A percentile compares a stretch with the other conserved stretches of the same genome.
These are phyloP conservation scores for Xylaria curta DNA, from an alignment of 495 filamentous ascomycete species.

Conservation along the genomic window DNA sequence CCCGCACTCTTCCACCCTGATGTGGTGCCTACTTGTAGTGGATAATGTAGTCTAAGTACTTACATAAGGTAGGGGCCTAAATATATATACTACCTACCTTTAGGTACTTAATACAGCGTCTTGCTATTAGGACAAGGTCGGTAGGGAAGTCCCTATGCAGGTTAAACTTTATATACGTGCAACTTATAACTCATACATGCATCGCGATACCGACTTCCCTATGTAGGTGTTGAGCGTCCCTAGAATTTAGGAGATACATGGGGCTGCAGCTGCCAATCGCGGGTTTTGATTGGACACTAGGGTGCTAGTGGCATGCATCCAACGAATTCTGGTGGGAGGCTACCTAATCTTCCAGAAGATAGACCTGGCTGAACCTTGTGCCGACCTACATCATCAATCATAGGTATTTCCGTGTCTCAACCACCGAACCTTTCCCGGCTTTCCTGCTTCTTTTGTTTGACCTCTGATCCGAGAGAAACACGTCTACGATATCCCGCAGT, in stretches of 20 bases:
- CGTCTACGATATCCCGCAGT: not conserved
- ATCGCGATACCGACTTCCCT: not conserved
- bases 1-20: not conserved
- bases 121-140: not conserved
- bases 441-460: not conserved
- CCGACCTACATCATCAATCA: conserved; percentile 6
- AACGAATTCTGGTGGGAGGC: not conserved
- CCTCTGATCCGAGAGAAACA: not conserved
- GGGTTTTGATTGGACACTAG: not conserved
- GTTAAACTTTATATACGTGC: not conserved
- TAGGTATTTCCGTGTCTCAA: not conserved
- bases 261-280: conserved; percentile 18
- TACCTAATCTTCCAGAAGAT: not conserved
- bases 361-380: not conserved
- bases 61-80: no score
- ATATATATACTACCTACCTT: no score
- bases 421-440: not conserved
- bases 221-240: not conserved
- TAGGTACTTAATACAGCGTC: no score
- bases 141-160: not conserved
- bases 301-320: not conserved
- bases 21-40: not conserved
- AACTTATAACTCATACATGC: not conserved
- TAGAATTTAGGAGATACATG: not conserved
- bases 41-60: not conserved